Percentiles rank a stretch among this genome's conserved stretches.
Conservation (phyloP, 805 yeast genomes). For the Ogataea zsoltii region DNA sequence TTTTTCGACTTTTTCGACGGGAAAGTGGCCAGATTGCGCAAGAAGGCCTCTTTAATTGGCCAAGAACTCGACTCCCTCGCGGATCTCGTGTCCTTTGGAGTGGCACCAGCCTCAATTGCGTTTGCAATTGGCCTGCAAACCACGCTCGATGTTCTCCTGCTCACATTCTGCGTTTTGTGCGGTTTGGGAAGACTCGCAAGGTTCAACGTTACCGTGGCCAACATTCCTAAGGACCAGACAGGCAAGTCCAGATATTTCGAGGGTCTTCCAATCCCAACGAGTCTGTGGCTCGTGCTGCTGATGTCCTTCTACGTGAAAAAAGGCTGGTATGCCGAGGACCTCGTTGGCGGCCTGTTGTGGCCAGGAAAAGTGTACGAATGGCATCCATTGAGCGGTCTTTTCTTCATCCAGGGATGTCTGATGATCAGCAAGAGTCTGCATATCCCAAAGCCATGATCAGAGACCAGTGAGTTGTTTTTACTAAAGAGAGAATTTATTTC, state of each 20-base stretch:
- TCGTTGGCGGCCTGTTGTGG: conserved; percentile 69
- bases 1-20: conserved; percentile 98
- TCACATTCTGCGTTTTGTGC: conserved; percentile 86
- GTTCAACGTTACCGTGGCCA: conserved; percentile 90
- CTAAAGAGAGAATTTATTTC: too few relatives aligned
- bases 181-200: conserved; percentile 94
- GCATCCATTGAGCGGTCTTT: conserved; percentile 68
- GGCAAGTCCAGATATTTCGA: conserved; percentile 94
- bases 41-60: conserved; percentile 91
- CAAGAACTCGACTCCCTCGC: conserved; percentile 97
- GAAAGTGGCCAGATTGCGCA: conserved; percentile 91
- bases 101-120: conserved; percentile 92
- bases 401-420: conserved; percentile 80
- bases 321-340: conserved; percentile 39
- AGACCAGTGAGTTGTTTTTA: neutral
- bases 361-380: conserved; percentile 62
- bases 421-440: conserved; percentile 89
- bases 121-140: conserved; percentile 88
- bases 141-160: conserved; percentile 72
- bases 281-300: conserved; percentile 67
- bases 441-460: conserved; percentile 75
- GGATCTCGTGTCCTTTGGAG: conserved; percentile 91
- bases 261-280: conserved; percentile 94
- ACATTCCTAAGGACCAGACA: conserved; percentile 81
- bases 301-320: conserved; percentile 70